phyloP scores from a whole-genome alignment of 2,329 filamentous ascomycete species.

The Colletotrichum sp. region DNA sequence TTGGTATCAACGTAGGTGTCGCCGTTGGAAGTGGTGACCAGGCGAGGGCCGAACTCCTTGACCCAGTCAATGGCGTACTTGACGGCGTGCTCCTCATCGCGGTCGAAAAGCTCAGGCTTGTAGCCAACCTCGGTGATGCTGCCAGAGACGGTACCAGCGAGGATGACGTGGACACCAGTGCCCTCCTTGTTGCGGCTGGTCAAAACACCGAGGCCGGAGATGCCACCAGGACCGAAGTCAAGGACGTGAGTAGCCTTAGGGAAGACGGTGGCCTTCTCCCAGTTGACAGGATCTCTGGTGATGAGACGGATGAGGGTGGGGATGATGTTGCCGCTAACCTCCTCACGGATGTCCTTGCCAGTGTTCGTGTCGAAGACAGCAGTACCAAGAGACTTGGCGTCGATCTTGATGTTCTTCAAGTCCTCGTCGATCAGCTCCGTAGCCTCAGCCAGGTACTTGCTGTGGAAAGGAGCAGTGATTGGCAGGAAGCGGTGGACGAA shows the following conservation, averaged over 20 bases:
- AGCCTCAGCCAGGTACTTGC: constrained; percentile 86
- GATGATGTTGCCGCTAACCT: constrained; percentile 79
- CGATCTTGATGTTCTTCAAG: constrained; percentile 80
- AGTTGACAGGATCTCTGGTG: constrained; percentile 91
- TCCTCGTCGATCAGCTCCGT: constrained; percentile 86
- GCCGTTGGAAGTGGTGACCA: constrained; percentile 88
- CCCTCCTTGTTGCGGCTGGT: constrained; percentile 99
- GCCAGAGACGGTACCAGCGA: constrained; percentile 91
- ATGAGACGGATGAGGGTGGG: constrained; percentile 90
- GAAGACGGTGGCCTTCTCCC: constrained; percentile 95
- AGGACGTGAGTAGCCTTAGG: constrained; percentile 90
- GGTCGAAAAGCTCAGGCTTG: constrained; percentile 97
- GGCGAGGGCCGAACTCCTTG: constrained; percentile 91
- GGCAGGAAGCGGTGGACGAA: constrained; percentile 97
- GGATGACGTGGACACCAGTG: constrained; percentile 93
- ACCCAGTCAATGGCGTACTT: constrained; percentile 98
- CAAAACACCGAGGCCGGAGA: constrained; percentile 92
- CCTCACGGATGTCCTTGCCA: constrained; percentile 79
- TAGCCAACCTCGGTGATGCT: constrained; percentile 92
- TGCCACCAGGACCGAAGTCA: constrained; percentile 95
- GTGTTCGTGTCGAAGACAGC: constrained; percentile 91
- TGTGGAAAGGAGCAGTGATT: constrained; percentile 98
- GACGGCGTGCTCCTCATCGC: constrained; percentile 92
- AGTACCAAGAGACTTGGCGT: constrained; percentile 76
- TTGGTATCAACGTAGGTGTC: constrained; percentile 96